phyloP scores from a whole-genome alignment of 2,329 filamentous ascomycete species.

The Cladosporium velox region DNA sequence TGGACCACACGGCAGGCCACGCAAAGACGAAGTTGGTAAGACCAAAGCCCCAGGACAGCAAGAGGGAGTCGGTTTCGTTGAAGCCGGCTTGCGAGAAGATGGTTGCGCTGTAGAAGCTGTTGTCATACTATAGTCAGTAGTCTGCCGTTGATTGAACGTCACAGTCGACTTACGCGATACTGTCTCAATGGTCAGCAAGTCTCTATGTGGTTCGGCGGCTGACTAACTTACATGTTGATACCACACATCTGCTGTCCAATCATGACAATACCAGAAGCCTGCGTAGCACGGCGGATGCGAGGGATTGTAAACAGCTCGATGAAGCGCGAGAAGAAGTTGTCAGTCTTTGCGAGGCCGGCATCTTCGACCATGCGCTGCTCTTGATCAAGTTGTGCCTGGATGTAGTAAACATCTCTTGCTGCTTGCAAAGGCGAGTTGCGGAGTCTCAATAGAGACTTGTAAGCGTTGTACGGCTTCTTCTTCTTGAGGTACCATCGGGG shows the following conservation, averaged over 20 bases:
- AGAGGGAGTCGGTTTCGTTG: constrained; percentile 47
- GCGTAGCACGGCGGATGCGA: constrained; percentile 68
- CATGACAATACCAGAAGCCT: constrained; percentile 80
- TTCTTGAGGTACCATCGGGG: constrained; percentile 47
- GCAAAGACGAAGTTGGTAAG: constrained; percentile 60
- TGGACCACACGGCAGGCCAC: constrained; percentile 57
- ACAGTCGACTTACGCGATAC: background rate
- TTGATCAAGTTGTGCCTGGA: constrained; percentile 39
- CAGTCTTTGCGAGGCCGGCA: constrained; percentile 36
- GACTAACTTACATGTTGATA: constrained; percentile 26
- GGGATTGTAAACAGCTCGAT: constrained; percentile 68
- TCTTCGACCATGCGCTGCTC: constrained; percentile 34
- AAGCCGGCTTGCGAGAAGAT: constrained; percentile 38
- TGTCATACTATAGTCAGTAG: constrained; percentile 18
- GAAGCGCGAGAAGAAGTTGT: constrained; percentile 45
- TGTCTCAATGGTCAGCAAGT: background rate
- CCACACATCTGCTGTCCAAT: constrained; percentile 65
- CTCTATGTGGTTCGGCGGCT: background rate
- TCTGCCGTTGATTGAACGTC: background rate
- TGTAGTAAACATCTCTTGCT: constrained; percentile 47
- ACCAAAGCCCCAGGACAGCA: constrained; percentile 60
- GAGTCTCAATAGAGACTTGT: constrained; percentile 42
- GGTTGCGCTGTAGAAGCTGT: constrained; percentile 32
- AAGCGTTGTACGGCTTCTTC: constrained; percentile 42
- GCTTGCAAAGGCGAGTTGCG: constrained; percentile 45